Evolutionary conservation across 495 filamentous ascomycete species (phyloP), one percentile per base, ranked within the genome.

Genomic region (Haplographium delicatum): DNA sequence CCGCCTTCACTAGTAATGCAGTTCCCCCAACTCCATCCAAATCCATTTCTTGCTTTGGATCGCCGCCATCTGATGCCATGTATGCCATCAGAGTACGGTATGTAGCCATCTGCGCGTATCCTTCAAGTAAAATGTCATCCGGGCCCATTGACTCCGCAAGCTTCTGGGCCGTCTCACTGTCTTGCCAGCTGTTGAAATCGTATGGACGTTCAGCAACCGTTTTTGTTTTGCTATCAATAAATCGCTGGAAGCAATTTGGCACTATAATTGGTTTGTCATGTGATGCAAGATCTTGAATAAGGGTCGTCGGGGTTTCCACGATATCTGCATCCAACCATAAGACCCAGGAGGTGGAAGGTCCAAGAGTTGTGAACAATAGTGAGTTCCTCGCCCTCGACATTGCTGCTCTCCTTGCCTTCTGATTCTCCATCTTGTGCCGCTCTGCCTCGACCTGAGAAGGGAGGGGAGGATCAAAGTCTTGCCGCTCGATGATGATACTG

Each of bases 161-260:
- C 5, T 81, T 71, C 59, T 83, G 78, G 7, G 93, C 94, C 3
- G 73, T 80, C 6, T 80, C 72, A 58, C 85, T 91, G 61, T 98
- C 93, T 53, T 89, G 79, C 93, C 94, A 98, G 50, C 85, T 91
- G 65, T 98, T 98, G 75, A 85, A 98, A 66, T 98, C 93, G 65
- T 98, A 98, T 0, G 90, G 85, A 6, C 93, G 81, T 51, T 87
- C 78, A 47, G 82, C 83, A 65, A 76, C 76, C 49, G 76, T 72
- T 57, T 83, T 82, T 10, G 74, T 81, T 5, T 89, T 82, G 10
- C 72, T 57, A 61, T 98, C 85, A 54, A 73, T 84, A 68, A 81
- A 97, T 22, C 88, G 76, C 73, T 98, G 93, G 72, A 82, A 96
- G 72, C 93, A 97, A 58, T 98, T 98, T 13, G 93, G 88, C 15